Evolutionary conservation across 176 grass and related monocot species (phyloP).

Genomic region (Hordeum marinum): DNA sequence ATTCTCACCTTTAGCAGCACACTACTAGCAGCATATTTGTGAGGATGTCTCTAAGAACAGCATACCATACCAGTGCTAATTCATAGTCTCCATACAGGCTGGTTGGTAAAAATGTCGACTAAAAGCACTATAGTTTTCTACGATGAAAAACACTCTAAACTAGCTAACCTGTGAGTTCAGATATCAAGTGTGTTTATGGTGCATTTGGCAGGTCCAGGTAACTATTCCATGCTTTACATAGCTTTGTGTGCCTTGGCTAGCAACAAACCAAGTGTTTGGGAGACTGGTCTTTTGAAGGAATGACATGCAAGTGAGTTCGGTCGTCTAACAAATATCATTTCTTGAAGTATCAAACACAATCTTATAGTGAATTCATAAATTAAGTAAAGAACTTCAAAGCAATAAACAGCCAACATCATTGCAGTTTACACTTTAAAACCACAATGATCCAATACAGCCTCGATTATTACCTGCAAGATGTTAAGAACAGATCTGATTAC

Average conservation of each 20-base stretch:
- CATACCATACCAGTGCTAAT: neutral
- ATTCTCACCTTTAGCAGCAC: neutral
- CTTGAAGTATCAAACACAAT: slow-evolving; percentile 3
- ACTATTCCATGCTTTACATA: neutral
- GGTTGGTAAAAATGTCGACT: neutral
- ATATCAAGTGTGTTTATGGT: slow-evolving; percentile 7
- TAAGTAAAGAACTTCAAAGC: neutral
- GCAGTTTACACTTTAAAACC: slow-evolving; percentile 14
- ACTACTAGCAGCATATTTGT: neutral
- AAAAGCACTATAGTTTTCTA: neutral
- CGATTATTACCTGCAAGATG: slow-evolving; percentile 79
- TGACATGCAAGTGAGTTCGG: neutral
- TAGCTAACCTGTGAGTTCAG: neutral
- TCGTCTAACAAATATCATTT: neutral
- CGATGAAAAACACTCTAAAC: neutral
- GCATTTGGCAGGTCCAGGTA: neutral
- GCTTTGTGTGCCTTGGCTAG: neutral
- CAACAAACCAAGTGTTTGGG: neutral
- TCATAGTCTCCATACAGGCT: neutral
- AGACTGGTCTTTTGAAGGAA: neutral
- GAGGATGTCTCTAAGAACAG: neutral
- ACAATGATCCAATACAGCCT: neutral
- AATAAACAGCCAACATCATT: neutral
- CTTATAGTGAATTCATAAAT: neutral
- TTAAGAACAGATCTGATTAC: slow-evolving; percentile 98